Evolutionary conservation across 2,329 filamentous ascomycete species (phyloP), one percentile per base, ranked within the genome.

Genomic region (Talaromyces pinophilus): DNA sequence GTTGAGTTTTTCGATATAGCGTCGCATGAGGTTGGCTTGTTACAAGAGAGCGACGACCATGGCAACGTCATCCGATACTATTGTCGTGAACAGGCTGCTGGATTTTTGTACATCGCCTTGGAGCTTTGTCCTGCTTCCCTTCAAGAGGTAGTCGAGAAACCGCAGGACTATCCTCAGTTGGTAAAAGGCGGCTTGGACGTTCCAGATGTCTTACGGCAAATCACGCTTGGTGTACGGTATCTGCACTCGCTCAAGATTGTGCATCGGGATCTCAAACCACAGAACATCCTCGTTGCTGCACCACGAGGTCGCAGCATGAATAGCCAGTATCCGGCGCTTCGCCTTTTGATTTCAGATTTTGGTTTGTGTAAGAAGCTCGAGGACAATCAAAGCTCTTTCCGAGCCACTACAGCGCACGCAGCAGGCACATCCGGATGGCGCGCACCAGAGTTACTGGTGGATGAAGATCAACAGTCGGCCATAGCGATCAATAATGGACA

Each of bases 11-110:
- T 93, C 76, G 94, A 97, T 70, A 92, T 99, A 71, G 95, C 95
- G 0, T 93, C 92, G 11, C 93, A 97, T 73, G 95, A 99, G 79
- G 96, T 97, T 1, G 90, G 90, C 67, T 83, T 98, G 62, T 81
- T 99, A 11, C 87, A 96, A 67, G 93, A 97, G 77, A 97, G 93
- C 74, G 95, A 99, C 71, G 92, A 97, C 72, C 95, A 99, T 74
- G 90, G 91, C 13, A 98, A 99, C 76, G 94, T 99, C 50, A 96
- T 99, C 70, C 92, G 94, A 46, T 99, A 99, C 76, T 97, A 92
- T 74, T 93, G 93, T 59, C 93, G 97, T 72, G 92, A 97, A 72
- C 89, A 91, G 72, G 92, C 92, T 11, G 87, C 91, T 42, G 91
- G 92, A 19, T 99, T 99, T 78, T 85, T 98, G 44, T 99, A 99